Evolutionary conservation across 75 land plant genomes (phyloP), one percentile per base, ranked within the genome.

Genomic region (Ceratopteris richardii): DNA sequence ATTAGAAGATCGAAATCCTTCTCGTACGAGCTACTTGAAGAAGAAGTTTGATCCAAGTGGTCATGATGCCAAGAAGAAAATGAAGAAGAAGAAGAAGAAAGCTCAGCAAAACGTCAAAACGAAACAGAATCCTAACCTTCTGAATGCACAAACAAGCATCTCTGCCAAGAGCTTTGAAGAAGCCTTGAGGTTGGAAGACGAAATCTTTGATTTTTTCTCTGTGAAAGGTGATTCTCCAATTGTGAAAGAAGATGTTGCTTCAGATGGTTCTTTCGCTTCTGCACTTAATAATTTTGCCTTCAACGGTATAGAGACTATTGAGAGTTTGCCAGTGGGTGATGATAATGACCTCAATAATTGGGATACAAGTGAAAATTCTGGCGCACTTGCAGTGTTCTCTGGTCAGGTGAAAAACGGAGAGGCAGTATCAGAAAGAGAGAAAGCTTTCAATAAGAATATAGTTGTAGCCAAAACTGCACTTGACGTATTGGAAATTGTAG

Each of bases 401-500:
- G 18, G 72, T 78, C 44, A 52, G 72, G 42, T 59, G 67, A 31
- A 76, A 24, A 28, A 1, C 3, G 7, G 7, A 23, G 29, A 26
- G 25, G 28, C 1, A 22, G 24, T 2, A 24, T 26, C 54, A 22
- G 54, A 26, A 52, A 26, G 29, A 43, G 97, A 87, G 62, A 53
- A 82, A 13, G 58, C 51, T 18, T 58, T 91, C 68, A 91, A 91
- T 59, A 77, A 54, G 41, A 63, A 54, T 17, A 63, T 91, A 19
- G 67, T 91, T 10, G 80, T 73, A 25, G 85, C 86, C 9, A 80
- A 70, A 31, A 82, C 82, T 57, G 92, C 85, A 28, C 72, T 65
- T 0, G 80, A 84, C 33, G 97, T 87, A 19, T 58, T 91, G 20
- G 81, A 72, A 42, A 66, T 79, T 51, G 78, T 73, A 7, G 55